Conservation (phyloP, 371 early-diverging fungal genomes). For the Apophysomyces elegans region DNA sequence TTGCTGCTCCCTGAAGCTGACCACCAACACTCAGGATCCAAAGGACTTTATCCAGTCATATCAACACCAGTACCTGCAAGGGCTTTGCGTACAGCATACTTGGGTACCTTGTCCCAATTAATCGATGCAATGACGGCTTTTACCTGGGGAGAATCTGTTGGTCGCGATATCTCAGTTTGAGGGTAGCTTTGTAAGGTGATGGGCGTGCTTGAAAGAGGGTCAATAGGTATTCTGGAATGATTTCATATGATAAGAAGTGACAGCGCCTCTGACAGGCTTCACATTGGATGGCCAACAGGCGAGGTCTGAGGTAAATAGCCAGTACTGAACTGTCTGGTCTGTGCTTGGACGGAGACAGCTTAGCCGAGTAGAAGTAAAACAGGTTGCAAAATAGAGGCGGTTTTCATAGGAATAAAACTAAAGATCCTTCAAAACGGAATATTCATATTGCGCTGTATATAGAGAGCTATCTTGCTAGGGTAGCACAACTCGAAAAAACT, state of each 20-base stretch:
- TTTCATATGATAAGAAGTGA: slow-evolving; percentile 6
- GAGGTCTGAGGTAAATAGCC: slow-evolving; percentile 3
- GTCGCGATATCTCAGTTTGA: slow-evolving; percentile 21
- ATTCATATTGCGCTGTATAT: too few species aligned
- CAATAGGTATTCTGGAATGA: slow-evolving; percentile 28
- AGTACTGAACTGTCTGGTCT: too few species aligned
- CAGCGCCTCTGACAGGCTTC: slow-evolving; percentile 15
- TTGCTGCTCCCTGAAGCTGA: slow-evolving; percentile 19
- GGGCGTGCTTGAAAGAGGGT: slow-evolving; percentile 19
- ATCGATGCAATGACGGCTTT: slow-evolving; percentile 35
- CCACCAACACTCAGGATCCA: slow-evolving; percentile 33
- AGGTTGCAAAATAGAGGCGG: too few species aligned
- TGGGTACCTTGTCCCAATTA: slow-evolving; percentile 47
- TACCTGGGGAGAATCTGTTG: slow-evolving; percentile 36
- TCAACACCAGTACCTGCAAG: slow-evolving; percentile 16
- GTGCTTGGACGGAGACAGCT: too few species aligned
- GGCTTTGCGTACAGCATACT: slow-evolving; percentile 31
- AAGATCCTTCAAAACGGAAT: too few species aligned
- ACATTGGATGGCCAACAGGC: slow-evolving; percentile 24
- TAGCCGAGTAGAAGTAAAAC: too few species aligned
- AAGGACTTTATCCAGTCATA: slow-evolving; percentile 23
- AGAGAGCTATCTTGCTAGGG: too few species aligned
- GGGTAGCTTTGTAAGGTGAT: slow-evolving; percentile 18
- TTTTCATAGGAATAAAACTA: too few species aligned
- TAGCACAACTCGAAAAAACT: too few species aligned